phyloP scores from a whole-genome alignment of 176 grass and related monocot genomes.

The Canna indica region DNA sequence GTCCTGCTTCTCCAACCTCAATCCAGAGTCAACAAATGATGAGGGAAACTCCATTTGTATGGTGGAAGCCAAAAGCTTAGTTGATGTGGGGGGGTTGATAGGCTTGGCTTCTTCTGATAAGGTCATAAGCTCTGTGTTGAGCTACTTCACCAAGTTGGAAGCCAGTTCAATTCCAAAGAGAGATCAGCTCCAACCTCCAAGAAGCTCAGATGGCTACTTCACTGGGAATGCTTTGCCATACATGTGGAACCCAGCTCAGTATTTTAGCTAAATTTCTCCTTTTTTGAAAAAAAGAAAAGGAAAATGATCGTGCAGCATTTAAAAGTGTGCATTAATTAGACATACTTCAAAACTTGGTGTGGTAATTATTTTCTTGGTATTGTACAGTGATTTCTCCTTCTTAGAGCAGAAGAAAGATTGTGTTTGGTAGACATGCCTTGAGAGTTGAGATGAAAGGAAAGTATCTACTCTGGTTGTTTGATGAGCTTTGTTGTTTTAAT shows the following conservation, averaged over 20 bases:
- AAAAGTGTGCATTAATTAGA: too few species aligned
- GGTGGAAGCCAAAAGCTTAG: too few species aligned
- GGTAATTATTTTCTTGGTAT: neutral
- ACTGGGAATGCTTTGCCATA: slow-evolving; percentile 40
- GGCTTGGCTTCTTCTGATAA: slow-evolving; percentile 14
- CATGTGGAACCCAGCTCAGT: slow-evolving; percentile 46
- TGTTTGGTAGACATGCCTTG: too few species aligned
- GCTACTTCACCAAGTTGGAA: slow-evolving; percentile 55
- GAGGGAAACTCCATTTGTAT: too few species aligned
- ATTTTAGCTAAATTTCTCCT: neutral
- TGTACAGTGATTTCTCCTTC: neutral
- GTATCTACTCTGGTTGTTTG: too few species aligned
- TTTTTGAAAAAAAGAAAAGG: too few species aligned
- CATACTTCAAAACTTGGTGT: neutral
- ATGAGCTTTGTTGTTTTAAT: too few species aligned
- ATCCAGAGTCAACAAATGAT: too few species aligned
- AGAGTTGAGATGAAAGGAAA: too few species aligned
- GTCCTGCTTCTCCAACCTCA: slow-evolving; percentile 87
- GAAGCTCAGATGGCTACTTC: slow-evolving; percentile 38
- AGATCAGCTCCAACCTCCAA: slow-evolving; percentile 19
- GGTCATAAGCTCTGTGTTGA: slow-evolving; percentile 40
- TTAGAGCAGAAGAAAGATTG: too few species aligned
- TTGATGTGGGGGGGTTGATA: neutral
- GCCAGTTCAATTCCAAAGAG: slow-evolving; percentile 45
- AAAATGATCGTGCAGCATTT: too few species aligned